Conservation (phyloP, 306 rosid genomes). For the Medicago truncatula region MtrunA17r5.0-ANR NC_053045.1:40927501-40928000, state of each 20-base stretch:
- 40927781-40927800: too few relatives aligned
- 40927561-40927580: background rate
- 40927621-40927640: background rate
- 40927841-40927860: background rate
- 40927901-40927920: conserved; percentile 68
- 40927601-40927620: conserved; percentile 29
- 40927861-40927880: conserved; percentile 5
- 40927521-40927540: conserved; percentile 38
- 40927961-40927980: conserved; percentile 81
- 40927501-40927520: conserved; percentile 77
- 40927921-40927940: conserved; percentile 83
- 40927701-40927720: too few relatives aligned
- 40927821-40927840: too few relatives aligned
- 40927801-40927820: too few relatives aligned
- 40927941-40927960: conserved; percentile 81
- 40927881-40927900: conserved; percentile 43
- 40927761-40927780: too few relatives aligned
- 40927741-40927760: too few relatives aligned
- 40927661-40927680: conserved; percentile 1
- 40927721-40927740: too few relatives aligned
- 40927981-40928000: conserved; percentile 65
- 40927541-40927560: conserved; percentile 9
- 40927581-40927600: conserved; percentile 32
- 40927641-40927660: background rate
- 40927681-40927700: background rate